phyloP scores from a whole-genome alignment of 2,329 filamentous ascomycete genomes.

The Colletotrichum limetticola region DNA sequence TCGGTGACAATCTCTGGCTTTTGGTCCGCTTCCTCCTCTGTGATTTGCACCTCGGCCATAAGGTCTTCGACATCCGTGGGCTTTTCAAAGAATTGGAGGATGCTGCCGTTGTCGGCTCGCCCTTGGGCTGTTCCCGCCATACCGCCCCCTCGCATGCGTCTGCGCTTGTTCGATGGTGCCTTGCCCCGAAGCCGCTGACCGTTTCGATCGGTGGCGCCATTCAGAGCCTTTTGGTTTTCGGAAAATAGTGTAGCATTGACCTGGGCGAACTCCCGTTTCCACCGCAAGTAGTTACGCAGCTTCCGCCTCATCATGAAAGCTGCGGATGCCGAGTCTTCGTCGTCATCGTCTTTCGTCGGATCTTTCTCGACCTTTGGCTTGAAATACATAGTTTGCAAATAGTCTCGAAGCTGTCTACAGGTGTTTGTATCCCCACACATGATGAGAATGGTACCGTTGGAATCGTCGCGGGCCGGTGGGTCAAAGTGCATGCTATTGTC shows the following conservation, averaged over 20 bases:
- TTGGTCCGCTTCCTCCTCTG: slow-evolving; percentile 77
- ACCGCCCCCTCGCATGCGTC: slow-evolving; percentile 84
- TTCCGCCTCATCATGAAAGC: slow-evolving; percentile 91
- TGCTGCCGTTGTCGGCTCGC: slow-evolving; percentile 77
- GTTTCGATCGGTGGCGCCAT: slow-evolving; percentile 69
- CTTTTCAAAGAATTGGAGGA: slow-evolving; percentile 83
- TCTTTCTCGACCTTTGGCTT: slow-evolving; percentile 62
- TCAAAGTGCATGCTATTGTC: slow-evolving; percentile 91
- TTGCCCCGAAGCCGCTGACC: slow-evolving; percentile 65
- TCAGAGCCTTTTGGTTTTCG: slow-evolving; percentile 82
- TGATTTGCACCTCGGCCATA: slow-evolving; percentile 85
- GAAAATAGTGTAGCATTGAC: slow-evolving; percentile 83
- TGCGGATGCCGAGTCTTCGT: slow-evolving; percentile 74
- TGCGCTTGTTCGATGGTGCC: slow-evolving; percentile 84
- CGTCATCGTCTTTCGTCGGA: slow-evolving; percentile 52
- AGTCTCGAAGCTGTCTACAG: slow-evolving; percentile 89
- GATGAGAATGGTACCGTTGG: slow-evolving; percentile 90
- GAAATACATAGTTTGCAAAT: slow-evolving; percentile 89
- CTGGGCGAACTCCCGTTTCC: slow-evolving; percentile 90
- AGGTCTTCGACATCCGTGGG: slow-evolving; percentile 84
- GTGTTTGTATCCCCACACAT: slow-evolving; percentile 94
- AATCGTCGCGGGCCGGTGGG: slow-evolving; percentile 79
- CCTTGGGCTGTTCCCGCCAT: slow-evolving; percentile 65
- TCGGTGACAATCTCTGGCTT: slow-evolving; percentile 81
- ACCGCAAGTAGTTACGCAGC: slow-evolving; percentile 85